phyloP scores from a whole-genome alignment of 169 alveolate genomes.

The Toxoplasma gondii region DNA sequence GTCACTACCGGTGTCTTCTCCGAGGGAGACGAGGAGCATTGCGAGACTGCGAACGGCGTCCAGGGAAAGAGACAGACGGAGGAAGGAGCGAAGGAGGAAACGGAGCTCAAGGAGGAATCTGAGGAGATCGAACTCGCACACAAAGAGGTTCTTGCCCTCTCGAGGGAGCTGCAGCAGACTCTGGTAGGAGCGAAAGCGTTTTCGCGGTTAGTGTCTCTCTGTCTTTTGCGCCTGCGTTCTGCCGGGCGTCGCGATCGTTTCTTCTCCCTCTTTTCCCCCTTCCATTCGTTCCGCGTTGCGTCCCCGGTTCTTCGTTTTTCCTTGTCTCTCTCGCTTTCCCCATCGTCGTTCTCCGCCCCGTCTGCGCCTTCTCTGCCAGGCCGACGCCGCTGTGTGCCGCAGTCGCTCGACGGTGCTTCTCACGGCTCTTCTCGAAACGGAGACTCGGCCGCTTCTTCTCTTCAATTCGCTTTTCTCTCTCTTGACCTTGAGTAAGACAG shows the following conservation, averaged over 20 bases:
- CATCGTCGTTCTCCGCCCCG: neutral
- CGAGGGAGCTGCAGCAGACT: neutral
- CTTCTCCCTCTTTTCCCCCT: too few relatives aligned
- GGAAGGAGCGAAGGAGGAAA: too few relatives aligned
- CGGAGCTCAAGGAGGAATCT: neutral
- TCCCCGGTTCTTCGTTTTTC: too few relatives aligned
- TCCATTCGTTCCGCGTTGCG: too few relatives aligned
- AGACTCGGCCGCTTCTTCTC: neutral
- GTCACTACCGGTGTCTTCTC: neutral
- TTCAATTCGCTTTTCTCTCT: neutral
- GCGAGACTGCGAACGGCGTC: neutral
- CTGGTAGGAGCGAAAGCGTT: neutral
- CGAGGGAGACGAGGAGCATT: neutral
- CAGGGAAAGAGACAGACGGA: neutral
- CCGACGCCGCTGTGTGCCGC: neutral
- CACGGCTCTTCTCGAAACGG: neutral
- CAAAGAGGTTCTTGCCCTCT: neutral
- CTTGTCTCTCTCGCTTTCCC: neutral
- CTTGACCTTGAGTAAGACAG: neutral
- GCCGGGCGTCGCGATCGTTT: neutral
- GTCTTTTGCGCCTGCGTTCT: neutral
- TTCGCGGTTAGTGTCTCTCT: too few relatives aligned
- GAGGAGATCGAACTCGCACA: neutral
- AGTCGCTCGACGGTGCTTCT: neutral
- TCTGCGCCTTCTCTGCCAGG: neutral